Evolutionary conservation across 2,329 filamentous ascomycete species (phyloP), one percentile per base, ranked within the genome.

Genomic region (Chaetomium globosum): DNA sequence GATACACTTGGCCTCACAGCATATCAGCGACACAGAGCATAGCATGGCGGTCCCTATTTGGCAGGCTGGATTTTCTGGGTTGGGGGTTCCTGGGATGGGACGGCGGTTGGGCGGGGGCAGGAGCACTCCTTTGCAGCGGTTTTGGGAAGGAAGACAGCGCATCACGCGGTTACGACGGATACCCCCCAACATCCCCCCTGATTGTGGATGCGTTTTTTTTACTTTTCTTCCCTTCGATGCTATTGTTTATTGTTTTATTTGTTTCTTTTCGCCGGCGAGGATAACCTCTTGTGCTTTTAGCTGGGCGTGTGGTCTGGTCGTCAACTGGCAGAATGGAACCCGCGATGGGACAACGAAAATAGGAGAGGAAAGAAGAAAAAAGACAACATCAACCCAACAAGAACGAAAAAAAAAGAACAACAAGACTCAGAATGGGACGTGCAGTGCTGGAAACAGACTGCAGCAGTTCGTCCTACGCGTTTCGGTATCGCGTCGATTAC

Each of bases 1-100:
- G 57, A 71, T 73, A 73, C 69, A 72, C 60, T 71, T 71, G 64
- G 71, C 71, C 71, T 73, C 71, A 71, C 70, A 72, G 71, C 71
- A 65, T 63, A 53, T 33, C 59, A 62, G 54, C 43, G 30, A 71
- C 56, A 58, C 57, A 68, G 64, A 68, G 69, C 71, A 73, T 71
- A 66, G 67, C 69, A 65, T 66, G 59, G 57, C 23, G 39, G 49
- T 46, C 51, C 52, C 26, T 23, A 55, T 62, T 59, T 63, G 55
- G 64, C 48, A 60, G 54, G 56, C 39, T 63, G 57, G 57, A 21
- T 62, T 56, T 56, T 3, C 19, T 48, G 54, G 53, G 21, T 49
- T 28, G 61, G 57, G 59, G 54, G 12, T 61, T 39, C 43, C 46
- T 63, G 54, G 59, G 49, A 49, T 39, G 56, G 56, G 51, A 26